A percentile compares a stretch with the other conserved stretches of the same genome.
phyloP scores from a whole-genome alignment of 495 filamentous ascomycete species.

The Penicillium paxilli region DNA sequence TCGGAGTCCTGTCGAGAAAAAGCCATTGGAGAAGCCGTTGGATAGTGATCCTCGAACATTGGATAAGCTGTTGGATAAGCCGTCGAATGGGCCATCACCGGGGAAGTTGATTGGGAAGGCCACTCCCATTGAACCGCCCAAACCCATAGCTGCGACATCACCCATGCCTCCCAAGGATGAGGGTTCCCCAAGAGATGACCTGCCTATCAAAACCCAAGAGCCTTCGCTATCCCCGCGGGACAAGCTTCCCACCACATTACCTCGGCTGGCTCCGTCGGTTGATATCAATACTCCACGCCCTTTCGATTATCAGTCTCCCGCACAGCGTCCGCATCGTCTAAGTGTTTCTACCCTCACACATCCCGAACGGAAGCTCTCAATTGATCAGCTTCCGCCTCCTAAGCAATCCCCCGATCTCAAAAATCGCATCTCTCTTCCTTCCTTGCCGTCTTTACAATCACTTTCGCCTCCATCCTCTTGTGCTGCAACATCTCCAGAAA shows the following conservation, averaged over 20 bases:
- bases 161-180: not conserved
- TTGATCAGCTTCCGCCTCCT: not conserved
- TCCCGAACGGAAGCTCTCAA: conserved; percentile 2
- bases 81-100: too few species aligned
- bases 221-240: not conserved
- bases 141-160: not conserved
- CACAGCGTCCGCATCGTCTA: not conserved
- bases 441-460: conserved; percentile 15
- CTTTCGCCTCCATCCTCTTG: conserved; percentile 34
- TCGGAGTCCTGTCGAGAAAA: conserved; percentile 1
- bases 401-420: conserved; percentile 8
- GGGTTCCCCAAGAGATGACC: not conserved
- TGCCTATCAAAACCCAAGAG: not conserved
- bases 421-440: conserved; percentile 13
- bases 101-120: too few species aligned
- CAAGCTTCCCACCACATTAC: not conserved
- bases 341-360: not conserved
- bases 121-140: not conserved
- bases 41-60: too few species aligned
- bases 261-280: not conserved
- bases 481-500: conserved; percentile 39
- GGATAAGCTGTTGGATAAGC: too few species aligned
- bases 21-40: too few species aligned
- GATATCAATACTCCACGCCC: not conserved
- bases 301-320: not conserved